phyloP scores from a whole-genome alignment of 768 basidiomycete genomes.

The Tylopilus balloui region DNA sequence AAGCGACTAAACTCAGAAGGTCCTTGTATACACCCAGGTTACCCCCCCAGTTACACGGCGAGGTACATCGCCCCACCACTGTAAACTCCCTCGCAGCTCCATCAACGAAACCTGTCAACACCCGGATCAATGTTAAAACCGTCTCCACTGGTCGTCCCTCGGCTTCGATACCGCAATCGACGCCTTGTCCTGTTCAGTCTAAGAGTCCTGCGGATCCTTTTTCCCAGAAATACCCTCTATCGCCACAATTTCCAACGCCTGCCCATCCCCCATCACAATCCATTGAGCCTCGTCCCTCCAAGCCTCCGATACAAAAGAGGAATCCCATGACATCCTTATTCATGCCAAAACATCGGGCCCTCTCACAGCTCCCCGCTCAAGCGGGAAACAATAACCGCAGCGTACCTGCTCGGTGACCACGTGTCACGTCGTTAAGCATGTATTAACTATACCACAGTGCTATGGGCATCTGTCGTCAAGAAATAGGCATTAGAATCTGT shows the following conservation, averaged over 20 bases:
- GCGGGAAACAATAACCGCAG: slow-evolving; percentile 17
- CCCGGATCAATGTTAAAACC: slow-evolving; percentile 50
- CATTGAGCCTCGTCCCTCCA: slow-evolving; percentile 32
- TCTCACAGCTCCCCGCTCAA: slow-evolving; percentile 49
- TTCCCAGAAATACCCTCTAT: slow-evolving; percentile 25
- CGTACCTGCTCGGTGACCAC: slow-evolving; percentile 18
- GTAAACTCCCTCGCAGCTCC: slow-evolving; percentile 35
- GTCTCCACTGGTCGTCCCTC: slow-evolving; percentile 39
- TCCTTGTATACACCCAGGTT: slow-evolving; percentile 52
- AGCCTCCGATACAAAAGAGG: slow-evolving; percentile 46
- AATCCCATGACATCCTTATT: slow-evolving; percentile 61
- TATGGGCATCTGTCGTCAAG: slow-evolving; percentile 6
- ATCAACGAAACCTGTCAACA: slow-evolving; percentile 27
- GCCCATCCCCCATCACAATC: slow-evolving; percentile 15
- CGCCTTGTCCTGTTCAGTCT: slow-evolving; percentile 32
- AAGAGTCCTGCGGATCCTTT: slow-evolving; percentile 6
- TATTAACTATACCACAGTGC: not conserved
- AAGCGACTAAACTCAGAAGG: slow-evolving; percentile 64
- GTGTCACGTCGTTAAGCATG: not conserved
- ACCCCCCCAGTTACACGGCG: slow-evolving; percentile 50
- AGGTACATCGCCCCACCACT: slow-evolving; percentile 36
- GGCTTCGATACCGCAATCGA: slow-evolving; percentile 7
- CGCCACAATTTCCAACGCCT: slow-evolving; percentile 11
- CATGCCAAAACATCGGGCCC: slow-evolving; percentile 70
- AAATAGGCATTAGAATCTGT: slow-evolving; percentile 3